phyloP scores from a whole-genome alignment of 192 early-diverging fungal species.

The Backusella tarrabulga region DNA sequence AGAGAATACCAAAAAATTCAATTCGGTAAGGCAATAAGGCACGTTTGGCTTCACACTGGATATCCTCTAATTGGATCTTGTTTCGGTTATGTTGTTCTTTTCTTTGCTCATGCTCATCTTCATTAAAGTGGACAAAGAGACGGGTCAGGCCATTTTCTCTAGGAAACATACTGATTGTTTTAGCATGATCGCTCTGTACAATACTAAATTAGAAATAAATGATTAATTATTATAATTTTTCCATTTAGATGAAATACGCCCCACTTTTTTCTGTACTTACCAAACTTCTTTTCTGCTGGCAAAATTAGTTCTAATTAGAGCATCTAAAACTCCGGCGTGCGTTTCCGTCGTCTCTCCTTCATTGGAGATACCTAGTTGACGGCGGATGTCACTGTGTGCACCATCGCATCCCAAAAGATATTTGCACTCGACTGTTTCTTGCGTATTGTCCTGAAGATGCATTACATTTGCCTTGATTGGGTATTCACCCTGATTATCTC shows the following conservation, averaged over 20 bases:
- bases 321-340: constrained; percentile 29
- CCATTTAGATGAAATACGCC: background rate
- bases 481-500: constrained; percentile 1
- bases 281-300: constrained; percentile 23
- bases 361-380: constrained; percentile 20
- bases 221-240: background rate
- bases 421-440: constrained; percentile 20
- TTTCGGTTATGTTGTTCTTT: constrained; percentile 31
- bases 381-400: constrained; percentile 35
- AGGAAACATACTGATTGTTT: constrained; percentile 26
- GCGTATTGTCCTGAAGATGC: constrained; percentile 4
- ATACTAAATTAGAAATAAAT: constrained; percentile 12
- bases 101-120: constrained; percentile 16
- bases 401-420: constrained; percentile 40
- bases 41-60: constrained; percentile 29
- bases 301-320: constrained; percentile 32
- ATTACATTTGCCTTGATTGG: constrained; percentile 22
- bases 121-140: constrained; percentile 35
- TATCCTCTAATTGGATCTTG: constrained; percentile 32
- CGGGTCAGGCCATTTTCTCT: constrained; percentile 30
- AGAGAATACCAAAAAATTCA: constrained; percentile 28
- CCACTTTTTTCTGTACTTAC: constrained; percentile 3
- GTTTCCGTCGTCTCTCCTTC: constrained; percentile 25
- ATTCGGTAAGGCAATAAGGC: constrained; percentile 26
- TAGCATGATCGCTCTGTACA: constrained; percentile 21